Evolutionary conservation across 257 asterid species (phyloP).

Genomic region (Linderniella brevidens): DNA sequence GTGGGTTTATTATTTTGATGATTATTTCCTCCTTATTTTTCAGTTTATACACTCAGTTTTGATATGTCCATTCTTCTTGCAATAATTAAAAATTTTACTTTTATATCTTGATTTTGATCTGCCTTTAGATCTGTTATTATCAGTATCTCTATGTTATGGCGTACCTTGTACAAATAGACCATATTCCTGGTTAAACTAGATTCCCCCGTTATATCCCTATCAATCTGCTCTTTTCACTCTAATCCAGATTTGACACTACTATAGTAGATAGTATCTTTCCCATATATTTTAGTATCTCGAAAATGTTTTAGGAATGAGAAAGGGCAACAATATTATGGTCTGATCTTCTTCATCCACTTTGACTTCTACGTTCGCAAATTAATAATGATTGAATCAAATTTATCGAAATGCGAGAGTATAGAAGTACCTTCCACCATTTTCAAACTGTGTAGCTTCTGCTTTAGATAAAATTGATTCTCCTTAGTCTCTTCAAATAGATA

Average conservation of each 20-base stretch:
- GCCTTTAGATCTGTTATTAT: neutral
- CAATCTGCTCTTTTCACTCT: neutral
- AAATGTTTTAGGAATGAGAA: neutral
- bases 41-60: neutral
- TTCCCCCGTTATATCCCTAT: neutral
- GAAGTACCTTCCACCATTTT: neutral
- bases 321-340: neutral
- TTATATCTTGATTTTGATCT: neutral
- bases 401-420: neutral
- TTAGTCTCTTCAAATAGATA: neutral
- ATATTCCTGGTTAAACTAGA: neutral
- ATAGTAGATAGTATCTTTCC: neutral
- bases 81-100: neutral
- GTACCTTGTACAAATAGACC: neutral
- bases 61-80: neutral
- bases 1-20: neutral
- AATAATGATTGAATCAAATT: neutral
- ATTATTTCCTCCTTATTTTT: neutral
- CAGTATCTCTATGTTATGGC: neutral
- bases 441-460: neutral
- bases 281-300: neutral
- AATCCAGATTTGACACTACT: neutral
- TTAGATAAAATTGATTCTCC: neutral
- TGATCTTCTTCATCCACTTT: no score
- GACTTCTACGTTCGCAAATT: neutral